Evolutionary conservation across 1,139 yeast genomes (phyloP).

Genomic region (Geotrichum klebahnii): DNA sequence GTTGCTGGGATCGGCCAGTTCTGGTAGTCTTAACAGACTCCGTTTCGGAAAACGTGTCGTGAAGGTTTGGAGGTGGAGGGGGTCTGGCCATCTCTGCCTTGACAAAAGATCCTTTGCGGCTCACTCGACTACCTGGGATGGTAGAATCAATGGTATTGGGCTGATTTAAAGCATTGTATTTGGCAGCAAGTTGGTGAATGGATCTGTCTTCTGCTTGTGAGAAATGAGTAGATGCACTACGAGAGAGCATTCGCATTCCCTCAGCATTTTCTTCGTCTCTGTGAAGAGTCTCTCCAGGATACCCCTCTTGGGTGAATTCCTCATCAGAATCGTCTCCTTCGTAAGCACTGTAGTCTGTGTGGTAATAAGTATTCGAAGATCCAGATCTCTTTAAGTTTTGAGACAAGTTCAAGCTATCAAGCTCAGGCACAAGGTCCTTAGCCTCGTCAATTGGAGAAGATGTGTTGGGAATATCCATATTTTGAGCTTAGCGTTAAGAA

Average conservation of each 20-base stretch:
- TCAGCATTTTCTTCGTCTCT: constrained; percentile 20
- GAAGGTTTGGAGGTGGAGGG: constrained; percentile 29
- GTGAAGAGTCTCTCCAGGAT: constrained; percentile 7
- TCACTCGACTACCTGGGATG: not conserved
- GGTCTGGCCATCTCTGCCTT: constrained; percentile 30
- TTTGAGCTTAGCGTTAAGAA: not conserved
- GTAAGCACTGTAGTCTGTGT: constrained; percentile 4
- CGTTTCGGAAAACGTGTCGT: constrained; percentile 12
- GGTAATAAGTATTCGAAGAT: not conserved
- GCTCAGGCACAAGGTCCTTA: constrained; percentile 9
- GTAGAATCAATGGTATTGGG: not conserved
- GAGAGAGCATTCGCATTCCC: constrained; percentile 19
- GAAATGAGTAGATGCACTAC: constrained; percentile 38
- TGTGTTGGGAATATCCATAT: not conserved
- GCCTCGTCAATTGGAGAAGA: constrained; percentile 4
- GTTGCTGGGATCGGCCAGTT: not conserved
- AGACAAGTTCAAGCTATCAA: not conserved
- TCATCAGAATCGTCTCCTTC: constrained; percentile 15
- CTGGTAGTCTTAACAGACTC: constrained; percentile 9
- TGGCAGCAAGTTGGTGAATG: constrained; percentile 67
- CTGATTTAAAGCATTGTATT: constrained; percentile 52
- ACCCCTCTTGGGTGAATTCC: constrained; percentile 6
- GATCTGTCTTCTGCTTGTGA: constrained; percentile 66
- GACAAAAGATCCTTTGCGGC: constrained; percentile 17
- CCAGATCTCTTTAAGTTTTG: not conserved